Conservation (phyloP, 1,284 basidiomycete species). For the Heterobasidion occidentale region DNA sequence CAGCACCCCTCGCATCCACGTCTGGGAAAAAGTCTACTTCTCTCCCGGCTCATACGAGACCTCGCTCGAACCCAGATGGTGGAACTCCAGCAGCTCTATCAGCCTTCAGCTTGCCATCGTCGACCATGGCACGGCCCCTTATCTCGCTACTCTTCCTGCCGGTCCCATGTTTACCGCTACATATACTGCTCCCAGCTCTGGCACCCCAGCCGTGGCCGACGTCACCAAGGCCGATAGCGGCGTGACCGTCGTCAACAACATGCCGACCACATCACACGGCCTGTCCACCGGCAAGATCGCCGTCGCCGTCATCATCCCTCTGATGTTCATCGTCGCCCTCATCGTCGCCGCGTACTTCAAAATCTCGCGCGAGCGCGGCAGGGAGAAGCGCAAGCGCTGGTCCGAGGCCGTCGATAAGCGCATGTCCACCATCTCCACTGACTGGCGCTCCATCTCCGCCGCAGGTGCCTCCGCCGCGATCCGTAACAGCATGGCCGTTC, state of each 20-base stretch:
- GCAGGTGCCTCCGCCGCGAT: constrained; percentile 69
- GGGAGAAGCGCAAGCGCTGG: constrained; percentile 61
- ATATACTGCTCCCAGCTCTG: constrained; percentile 36
- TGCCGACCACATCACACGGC: constrained; percentile 24
- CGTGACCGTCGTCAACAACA: constrained; percentile 30
- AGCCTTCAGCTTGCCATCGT: constrained; percentile 65
- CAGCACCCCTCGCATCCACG: constrained; percentile 44
- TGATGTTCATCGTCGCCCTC: constrained; percentile 47
- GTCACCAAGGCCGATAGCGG: constrained; percentile 24
- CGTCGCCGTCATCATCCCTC: constrained; percentile 71
- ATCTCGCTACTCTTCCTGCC: constrained; percentile 48
- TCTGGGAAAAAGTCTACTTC: constrained; percentile 55
- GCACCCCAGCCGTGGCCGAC: constrained; percentile 34
- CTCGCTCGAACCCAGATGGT: constrained; percentile 65
- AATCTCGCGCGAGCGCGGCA: constrained; percentile 40
- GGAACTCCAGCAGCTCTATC: constrained; percentile 55
- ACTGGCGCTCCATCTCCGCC: constrained; percentile 70
- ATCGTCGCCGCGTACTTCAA: constrained; percentile 46
- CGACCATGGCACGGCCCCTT: constrained; percentile 42
- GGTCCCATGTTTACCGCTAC: constrained; percentile 72
- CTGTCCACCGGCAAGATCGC: constrained; percentile 62
- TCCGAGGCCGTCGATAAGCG: constrained; percentile 69
- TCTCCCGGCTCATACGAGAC: constrained; percentile 46
- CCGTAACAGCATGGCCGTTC: constrained; percentile 57
- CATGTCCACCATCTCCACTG: constrained; percentile 71